Evolutionary conservation across 2,329 filamentous ascomycete genomes (phyloP).

Genomic region (Rhynchosporium secalis): DNA sequence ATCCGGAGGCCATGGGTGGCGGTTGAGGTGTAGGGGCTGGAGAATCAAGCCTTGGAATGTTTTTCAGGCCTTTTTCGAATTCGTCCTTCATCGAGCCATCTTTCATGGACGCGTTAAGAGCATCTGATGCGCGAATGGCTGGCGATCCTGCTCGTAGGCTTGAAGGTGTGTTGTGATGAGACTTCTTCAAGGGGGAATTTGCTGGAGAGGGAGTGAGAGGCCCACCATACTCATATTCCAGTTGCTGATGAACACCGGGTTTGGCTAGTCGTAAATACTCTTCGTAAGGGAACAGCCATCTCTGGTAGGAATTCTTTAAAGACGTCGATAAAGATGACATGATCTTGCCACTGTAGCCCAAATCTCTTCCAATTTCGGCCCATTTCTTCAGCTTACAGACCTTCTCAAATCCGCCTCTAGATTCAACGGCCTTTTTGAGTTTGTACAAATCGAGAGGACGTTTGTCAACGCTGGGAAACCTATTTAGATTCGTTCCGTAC

Average conservation of each 20-base stretch:
- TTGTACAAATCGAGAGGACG: constrained; percentile 94
- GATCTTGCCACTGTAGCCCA: constrained; percentile 98
- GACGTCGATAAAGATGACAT: constrained; percentile 99
- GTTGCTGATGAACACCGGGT: constrained; percentile 92
- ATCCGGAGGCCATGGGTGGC: constrained; percentile 36
- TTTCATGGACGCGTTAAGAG: constrained; percentile 56
- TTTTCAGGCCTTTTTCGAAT: constrained; percentile 39
- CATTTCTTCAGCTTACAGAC: constrained; percentile 99
- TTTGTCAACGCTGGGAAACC: constrained; percentile 96
- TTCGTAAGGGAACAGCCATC: constrained; percentile 96
- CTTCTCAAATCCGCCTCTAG: constrained; percentile 89
- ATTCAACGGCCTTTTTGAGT: constrained; percentile 94
- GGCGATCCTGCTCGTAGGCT: constrained; percentile 67
- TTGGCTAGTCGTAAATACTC: constrained; percentile 90
- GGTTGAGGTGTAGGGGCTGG: constrained; percentile 33
- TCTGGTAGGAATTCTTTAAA: constrained; percentile 95
- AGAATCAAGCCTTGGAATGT: constrained; percentile 39
- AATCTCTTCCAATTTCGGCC: constrained; percentile 94
- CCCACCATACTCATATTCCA: constrained; percentile 90
- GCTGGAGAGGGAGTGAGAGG: constrained; percentile 79
- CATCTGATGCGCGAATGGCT: constrained; percentile 56
- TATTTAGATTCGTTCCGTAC: constrained; percentile 88
- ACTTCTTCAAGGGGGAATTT: constrained; percentile 71
- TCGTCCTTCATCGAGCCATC: constrained; percentile 46
- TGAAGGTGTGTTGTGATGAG: constrained; percentile 58